phyloP scores from a whole-genome alignment of 208 protist genomes.

The Acanthamoeba healyi region DNA sequence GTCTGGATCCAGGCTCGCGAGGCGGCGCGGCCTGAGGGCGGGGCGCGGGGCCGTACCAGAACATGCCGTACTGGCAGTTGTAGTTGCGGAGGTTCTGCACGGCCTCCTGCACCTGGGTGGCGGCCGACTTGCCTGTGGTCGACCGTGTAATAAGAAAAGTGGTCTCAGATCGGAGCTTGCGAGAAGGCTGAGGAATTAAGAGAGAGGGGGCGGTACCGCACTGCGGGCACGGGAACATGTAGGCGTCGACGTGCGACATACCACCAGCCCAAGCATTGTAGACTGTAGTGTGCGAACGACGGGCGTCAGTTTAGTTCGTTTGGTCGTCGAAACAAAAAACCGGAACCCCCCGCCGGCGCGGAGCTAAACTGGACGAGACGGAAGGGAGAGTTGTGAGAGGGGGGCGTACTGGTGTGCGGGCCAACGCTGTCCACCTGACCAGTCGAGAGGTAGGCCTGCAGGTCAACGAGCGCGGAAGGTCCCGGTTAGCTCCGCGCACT shows the following conservation, averaged over 20 bases:
- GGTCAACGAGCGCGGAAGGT: too few species aligned
- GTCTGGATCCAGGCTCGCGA: too few species aligned
- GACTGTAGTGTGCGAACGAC: too few species aligned
- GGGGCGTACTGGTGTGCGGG: background rate
- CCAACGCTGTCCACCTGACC: background rate
- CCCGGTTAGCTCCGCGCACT: too few species aligned
- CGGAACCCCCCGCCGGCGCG: too few species aligned
- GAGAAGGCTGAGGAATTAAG: too few species aligned
- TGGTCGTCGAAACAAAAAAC: too few species aligned
- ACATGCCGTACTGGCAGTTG: conserved; percentile 67
- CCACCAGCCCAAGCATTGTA: conserved; percentile 54
- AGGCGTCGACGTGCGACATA: conserved; percentile 69
- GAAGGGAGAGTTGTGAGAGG: background rate
- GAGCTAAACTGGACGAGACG: background rate
- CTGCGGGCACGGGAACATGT: conserved; percentile 71
- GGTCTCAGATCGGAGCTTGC: too few species aligned
- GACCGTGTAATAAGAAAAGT: too few species aligned
- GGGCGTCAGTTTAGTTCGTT: too few species aligned
- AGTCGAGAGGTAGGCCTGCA: conserved; percentile 36
- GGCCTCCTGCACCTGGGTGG: conserved; percentile 14
- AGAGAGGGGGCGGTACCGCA: background rate
- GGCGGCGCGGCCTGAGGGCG: too few species aligned
- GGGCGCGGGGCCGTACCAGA: background rate
- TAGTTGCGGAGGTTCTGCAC: conserved; percentile 24
- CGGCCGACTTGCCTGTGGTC: conserved; percentile 37